Base-by-base conservation (phyloP, 345 rosid genomes). In the Cochlearia excelsa region DNA sequence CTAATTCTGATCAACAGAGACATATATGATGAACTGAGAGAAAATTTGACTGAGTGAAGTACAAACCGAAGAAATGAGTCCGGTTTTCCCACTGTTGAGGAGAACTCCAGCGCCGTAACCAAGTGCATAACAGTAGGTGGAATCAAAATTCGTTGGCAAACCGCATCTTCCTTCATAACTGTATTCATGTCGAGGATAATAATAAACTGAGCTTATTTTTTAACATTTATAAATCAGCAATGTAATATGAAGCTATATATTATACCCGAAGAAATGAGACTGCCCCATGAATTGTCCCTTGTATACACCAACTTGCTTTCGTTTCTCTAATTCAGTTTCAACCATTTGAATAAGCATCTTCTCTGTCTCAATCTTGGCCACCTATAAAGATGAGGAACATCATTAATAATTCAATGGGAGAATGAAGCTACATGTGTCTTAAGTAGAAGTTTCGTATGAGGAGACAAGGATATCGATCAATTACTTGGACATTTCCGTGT, bases 311-410 rank as follows among this genome's bases (percentile, higher is more conserved):
- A 64, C 84, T 66, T 84, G 88, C 75, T 79, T 87, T 83, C 90
- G 85, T 78, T 87, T 94, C 77, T 85, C 96, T 78, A 94, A 65
- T 66, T 90, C 99, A 30, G 82, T 82, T 74, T 94, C 99, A 77
- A 80, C 99, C 99, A 94, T 94, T 69, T 94, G 96, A 81, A 94
- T 94, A 48, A 94, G 87, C 99, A 94, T 94, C 80, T 90, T 94
- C 80, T 94, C 99, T 0, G 99, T 94, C 74, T 94, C 99, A 38
- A 94, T 94, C 80, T 84, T 94, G 49, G 99, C 97, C 67, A 94
- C 99, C 99, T 93, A 79, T 26, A 5, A 9, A 26, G 38, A 63
- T 16, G 63, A 35, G 37, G 59, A 54, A 31, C 29, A 9, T 51
- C 28, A 65, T 43, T 40, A 41, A 41, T 29, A 27, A 60, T 45